Conservation (phyloP, 257 asterid genomes). For the Sherardia arvensis region DNA sequence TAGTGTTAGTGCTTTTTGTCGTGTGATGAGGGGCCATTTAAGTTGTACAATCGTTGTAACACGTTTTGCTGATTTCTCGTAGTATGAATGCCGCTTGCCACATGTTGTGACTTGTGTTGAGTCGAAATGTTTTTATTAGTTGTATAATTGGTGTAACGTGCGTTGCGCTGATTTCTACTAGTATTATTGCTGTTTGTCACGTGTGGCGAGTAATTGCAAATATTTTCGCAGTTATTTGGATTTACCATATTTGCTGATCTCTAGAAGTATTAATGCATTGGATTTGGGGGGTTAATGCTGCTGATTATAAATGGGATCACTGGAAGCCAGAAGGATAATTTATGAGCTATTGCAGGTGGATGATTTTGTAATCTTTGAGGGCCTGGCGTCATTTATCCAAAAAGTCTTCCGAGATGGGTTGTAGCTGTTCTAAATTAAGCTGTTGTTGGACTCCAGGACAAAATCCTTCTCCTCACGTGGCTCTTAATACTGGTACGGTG, state of each 20-base stretch:
- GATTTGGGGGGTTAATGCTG: slow-evolving; percentile 1
- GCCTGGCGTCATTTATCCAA: background rate
- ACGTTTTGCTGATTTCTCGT: too few relatives aligned
- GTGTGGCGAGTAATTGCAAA: background rate
- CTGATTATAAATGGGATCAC: slow-evolving; percentile 3
- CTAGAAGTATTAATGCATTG: too few relatives aligned
- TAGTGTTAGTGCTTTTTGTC: too few relatives aligned
- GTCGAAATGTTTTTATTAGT: too few relatives aligned
- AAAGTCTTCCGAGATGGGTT: slow-evolving; percentile 29
- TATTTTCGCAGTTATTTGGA: too few relatives aligned
- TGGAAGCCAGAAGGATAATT: slow-evolving; percentile 13
- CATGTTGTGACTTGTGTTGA: too few relatives aligned
- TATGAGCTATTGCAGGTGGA: slow-evolving; percentile 9
- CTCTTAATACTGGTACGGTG: slow-evolving; percentile 23
- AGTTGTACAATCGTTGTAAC: too few relatives aligned
- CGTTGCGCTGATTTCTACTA: background rate
- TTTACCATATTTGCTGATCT: too few relatives aligned
- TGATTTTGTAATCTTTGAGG: background rate
- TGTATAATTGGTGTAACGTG: too few relatives aligned
- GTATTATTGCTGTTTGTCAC: background rate
- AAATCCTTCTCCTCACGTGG: slow-evolving; percentile 22
- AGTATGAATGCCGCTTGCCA: too few relatives aligned
- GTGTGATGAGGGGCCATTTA: too few relatives aligned
- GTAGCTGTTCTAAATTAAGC: slow-evolving; percentile 27
- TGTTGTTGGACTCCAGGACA: slow-evolving; percentile 29